Conservation (phyloP, 495 filamentous ascomycete genomes). For the Xylaria longipes region DNA sequence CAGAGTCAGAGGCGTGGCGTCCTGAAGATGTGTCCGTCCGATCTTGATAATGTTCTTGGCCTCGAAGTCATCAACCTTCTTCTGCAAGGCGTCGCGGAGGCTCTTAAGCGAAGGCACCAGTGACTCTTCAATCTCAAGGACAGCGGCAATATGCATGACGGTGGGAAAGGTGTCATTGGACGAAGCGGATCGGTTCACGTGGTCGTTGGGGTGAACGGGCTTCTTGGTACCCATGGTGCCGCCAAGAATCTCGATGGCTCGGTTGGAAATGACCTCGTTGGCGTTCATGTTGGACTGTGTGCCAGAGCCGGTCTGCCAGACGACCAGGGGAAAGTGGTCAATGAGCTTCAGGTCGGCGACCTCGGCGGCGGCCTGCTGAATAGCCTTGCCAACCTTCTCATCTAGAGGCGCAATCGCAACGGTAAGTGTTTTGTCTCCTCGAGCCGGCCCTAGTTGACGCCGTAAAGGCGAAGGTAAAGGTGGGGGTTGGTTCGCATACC, state of each 20-base stretch:
- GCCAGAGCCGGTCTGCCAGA: conserved; percentile 98
- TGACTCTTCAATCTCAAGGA: conserved; percentile 86
- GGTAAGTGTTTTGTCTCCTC: conserved; percentile 29
- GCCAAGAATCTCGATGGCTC: conserved; percentile 96
- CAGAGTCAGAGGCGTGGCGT: conserved; percentile 93
- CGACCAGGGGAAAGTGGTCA: conserved; percentile 97
- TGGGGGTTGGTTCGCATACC: conserved; percentile 62
- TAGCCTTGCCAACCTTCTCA: conserved; percentile 89
- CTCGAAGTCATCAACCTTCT: conserved; percentile 89
- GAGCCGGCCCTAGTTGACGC: conserved; percentile 12
- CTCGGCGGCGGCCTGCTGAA: conserved; percentile 91
- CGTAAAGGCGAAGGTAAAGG: conserved; percentile 18
- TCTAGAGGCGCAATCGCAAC: conserved; percentile 56
- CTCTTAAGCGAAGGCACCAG: conserved; percentile 83
- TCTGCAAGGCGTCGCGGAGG: conserved; percentile 81
- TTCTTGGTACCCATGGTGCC: conserved; percentile 95
- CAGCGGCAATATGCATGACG: conserved; percentile 98
- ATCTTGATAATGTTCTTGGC: conserved; percentile 93
- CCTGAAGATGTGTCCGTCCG: conserved; percentile 95
- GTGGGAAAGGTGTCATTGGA: conserved; percentile 99
- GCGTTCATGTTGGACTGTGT: conserved; percentile 99
- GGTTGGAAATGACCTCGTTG: conserved; percentile 99
- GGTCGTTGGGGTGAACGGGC: conserved; percentile 98
- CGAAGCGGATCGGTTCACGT: conserved; percentile 98
- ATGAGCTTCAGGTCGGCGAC: conserved; percentile 92